phyloP scores from a whole-genome alignment of 768 basidiomycete genomes.

The Suillus discolor region DNA sequence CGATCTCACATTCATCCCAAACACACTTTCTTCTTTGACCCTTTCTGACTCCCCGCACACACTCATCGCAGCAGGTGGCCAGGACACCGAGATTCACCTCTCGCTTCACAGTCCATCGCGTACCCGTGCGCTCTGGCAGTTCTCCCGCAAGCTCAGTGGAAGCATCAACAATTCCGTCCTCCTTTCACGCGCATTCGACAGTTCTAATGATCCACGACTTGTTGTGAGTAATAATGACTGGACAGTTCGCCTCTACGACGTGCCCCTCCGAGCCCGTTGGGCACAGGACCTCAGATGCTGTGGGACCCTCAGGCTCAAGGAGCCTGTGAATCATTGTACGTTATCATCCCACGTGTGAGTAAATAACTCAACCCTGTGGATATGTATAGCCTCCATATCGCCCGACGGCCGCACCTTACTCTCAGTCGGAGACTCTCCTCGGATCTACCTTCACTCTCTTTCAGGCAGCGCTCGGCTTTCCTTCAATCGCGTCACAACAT shows the following conservation, averaged over 20 bases:
- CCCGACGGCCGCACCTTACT: conserved; percentile 86
- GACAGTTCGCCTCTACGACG: conserved; percentile 78
- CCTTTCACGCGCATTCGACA: conserved; percentile 59
- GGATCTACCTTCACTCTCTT: conserved; percentile 81
- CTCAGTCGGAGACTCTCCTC: conserved; percentile 88
- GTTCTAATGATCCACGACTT: conserved; percentile 73
- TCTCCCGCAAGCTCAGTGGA: conserved; percentile 52
- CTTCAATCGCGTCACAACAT: conserved; percentile 69
- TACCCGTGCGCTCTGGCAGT: conserved; percentile 49
- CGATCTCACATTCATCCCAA: conserved; percentile 59
- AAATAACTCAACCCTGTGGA: conserved; percentile 15
- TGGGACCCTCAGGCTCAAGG: conserved; percentile 59
- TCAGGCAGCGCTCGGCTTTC: conserved; percentile 61
- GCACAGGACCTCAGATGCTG: conserved; percentile 49
- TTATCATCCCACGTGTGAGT: conserved; percentile 16
- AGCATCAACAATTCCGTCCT: conserved; percentile 84
- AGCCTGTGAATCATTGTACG: conserved; percentile 83
- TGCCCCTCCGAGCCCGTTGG: conserved; percentile 50
- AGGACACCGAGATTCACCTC: conserved; percentile 71
- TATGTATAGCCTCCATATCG: conserved; percentile 74
- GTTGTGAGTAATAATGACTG: conserved; percentile 87
- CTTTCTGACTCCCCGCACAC: conserved; percentile 47
- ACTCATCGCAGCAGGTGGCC: conserved; percentile 77
- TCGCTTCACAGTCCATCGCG: conserved; percentile 44
- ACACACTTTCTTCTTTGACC: conserved; percentile 60